phyloP scores from a whole-genome alignment of 108 stramenopile genomes.

The Discostella pseudostelligera region DNA sequence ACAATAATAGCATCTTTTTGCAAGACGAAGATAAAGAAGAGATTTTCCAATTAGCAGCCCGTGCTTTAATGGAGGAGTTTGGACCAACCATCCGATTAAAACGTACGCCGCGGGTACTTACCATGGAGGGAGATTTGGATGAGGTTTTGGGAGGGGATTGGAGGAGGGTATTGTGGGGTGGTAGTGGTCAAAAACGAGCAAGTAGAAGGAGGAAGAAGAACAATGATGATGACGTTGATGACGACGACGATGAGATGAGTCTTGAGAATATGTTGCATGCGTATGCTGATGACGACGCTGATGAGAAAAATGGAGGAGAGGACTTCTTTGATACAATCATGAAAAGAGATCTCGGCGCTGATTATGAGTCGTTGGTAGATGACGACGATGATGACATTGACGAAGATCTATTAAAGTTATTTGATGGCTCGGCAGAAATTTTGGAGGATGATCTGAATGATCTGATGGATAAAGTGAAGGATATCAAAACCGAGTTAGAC shows the following conservation, averaged over 20 bases:
- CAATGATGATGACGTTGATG: too few species aligned
- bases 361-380: slow-evolving; percentile 32
- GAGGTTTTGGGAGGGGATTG: slow-evolving; percentile 31
- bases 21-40: slow-evolving; percentile 34
- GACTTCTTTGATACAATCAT: slow-evolving; percentile 47
- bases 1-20: background rate
- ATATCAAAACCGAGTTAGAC: background rate
- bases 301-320: slow-evolving; percentile 22
- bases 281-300: slow-evolving; percentile 20
- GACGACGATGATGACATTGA: slow-evolving; percentile 40
- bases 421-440: slow-evolving; percentile 15
- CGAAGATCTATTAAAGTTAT: slow-evolving; percentile 40
- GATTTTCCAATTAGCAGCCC: slow-evolving; percentile 45
- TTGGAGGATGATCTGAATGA: slow-evolving; percentile 6
- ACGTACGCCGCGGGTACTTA: slow-evolving; percentile 41
- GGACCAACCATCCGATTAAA: slow-evolving; percentile 30
- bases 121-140: slow-evolving; percentile 38
- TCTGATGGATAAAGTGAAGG: background rate
- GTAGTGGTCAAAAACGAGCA: background rate
- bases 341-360: slow-evolving; percentile 42
- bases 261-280: slow-evolving; percentile 24
- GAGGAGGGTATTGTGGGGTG: slow-evolving; percentile 29
- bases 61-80: slow-evolving; percentile 34
- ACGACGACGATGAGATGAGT: slow-evolving; percentile 3
- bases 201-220: background rate